Base-by-base conservation (phyloP, 352 stramenopile genomes). In the Globisporangium sylvaticum region DNA sequence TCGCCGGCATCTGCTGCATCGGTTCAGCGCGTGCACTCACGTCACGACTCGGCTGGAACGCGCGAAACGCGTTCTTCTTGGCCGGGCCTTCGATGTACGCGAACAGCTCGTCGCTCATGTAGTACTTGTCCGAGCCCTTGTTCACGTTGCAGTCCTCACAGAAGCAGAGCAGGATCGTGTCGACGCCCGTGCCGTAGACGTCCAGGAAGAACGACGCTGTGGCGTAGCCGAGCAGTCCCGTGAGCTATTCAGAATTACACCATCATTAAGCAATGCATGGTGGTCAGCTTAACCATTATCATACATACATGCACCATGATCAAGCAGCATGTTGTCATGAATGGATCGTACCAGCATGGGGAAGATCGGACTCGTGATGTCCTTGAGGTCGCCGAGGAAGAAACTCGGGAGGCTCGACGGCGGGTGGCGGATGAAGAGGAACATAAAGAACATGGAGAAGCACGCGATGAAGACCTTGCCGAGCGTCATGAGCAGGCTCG, bases 151-250 rank as follows among this genome's bases (percentile, higher is more conserved):
- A 91, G 74, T 94, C 85, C 68, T 95, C 82, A 60, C 88, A 94
- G 72, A 92, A 96, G 73, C 85, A 93, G 42, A 96, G 83, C 50
- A 96, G 66, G 64, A 94, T 92, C 56, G 83, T 94, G 74, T 96
- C 87, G 70, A 95, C 92, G 10, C 77, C 83, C 24, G 82, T 93
- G 52, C 83, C 87, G 67, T 95, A 95, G 24, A 95, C 79, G 56
- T 90, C 80, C 24, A 96, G 70, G 70, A 95, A 94, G 71, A 92
- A 89, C 15, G 83, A 90, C 31, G 81, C 78, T 6, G 78, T 87
- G 4, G 84, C 73, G 67, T 89, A 96, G 56, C 79, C 87, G 18
- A 96, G 65, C 0, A 94, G 58, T 2, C 83, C 85, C 1, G 81
- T 89, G 61, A 92, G 71, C 76, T 84, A 62, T n/a, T n/a, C 12